Conservation (phyloP, 1,139 yeast genomes). For the Taphrina flavorubra region DNA sequence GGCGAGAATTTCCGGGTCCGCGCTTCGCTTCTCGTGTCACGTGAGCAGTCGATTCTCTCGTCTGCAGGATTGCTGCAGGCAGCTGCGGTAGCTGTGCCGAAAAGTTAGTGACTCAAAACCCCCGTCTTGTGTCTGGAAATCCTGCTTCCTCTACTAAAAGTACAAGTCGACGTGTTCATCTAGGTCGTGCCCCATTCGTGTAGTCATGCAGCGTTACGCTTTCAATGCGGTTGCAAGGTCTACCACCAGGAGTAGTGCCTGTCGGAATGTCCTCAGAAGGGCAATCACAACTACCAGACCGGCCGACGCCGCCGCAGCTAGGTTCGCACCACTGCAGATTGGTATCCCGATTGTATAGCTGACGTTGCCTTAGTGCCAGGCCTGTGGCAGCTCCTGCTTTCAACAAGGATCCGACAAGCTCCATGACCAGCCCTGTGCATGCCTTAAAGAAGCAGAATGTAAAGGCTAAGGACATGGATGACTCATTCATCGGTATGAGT, state of each 20-base stretch:
- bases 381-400: slow-evolving; percentile 48
- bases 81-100: not conserved
- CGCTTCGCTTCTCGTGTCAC: not conserved
- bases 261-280: not conserved
- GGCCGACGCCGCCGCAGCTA: slow-evolving; percentile 20
- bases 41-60: not conserved
- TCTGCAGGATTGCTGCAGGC: not conserved
- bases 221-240: slow-evolving; percentile 24
- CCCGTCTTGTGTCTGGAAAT: not conserved
- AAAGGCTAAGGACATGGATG: slow-evolving; percentile 61
- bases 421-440: slow-evolving; percentile 43
- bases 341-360: not conserved
- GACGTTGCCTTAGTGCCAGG: slow-evolving; percentile 25
- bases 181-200: not conserved
- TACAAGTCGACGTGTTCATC: not conserved
- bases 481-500: slow-evolving; percentile 84
- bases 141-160: not conserved
- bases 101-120: slow-evolving; percentile 5
- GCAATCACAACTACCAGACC: slow-evolving; percentile 25
- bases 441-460: slow-evolving; percentile 30
- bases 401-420: slow-evolving; percentile 45
- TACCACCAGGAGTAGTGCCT: not conserved
- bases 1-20: not conserved
- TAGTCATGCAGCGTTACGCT: slow-evolving; percentile 27
- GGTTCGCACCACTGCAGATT: not conserved